A percentile compares a stretch with the other conserved stretches of the same genome.
Evolutionary conservation across 225 moss, liverwort and hornwort species (phyloP).

Genomic region (Bryum argenteum): DNA sequence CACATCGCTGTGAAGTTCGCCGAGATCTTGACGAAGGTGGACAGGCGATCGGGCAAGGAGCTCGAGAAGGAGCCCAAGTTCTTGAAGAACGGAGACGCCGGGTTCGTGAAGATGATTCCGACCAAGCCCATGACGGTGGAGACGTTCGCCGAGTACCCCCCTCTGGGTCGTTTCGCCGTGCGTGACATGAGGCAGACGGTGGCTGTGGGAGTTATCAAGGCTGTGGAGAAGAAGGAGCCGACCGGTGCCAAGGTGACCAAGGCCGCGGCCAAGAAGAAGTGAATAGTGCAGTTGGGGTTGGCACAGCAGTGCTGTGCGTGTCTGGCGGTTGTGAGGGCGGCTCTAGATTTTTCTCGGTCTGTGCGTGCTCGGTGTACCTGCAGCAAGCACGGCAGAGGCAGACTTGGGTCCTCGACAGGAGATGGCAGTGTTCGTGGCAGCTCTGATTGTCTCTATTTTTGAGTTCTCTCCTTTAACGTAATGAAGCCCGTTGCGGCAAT

Average conservation of each 20-base stretch:
- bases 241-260: conserved; percentile 55
- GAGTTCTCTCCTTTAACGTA: no score
- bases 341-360: neutral
- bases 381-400: conserved; percentile 26
- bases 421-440: conserved; percentile 8
- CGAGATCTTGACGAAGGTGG: conserved; percentile 58
- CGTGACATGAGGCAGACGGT: conserved; percentile 65
- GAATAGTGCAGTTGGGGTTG: conserved; percentile 16
- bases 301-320: neutral
- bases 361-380: conserved; percentile 12
- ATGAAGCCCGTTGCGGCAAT: no score
- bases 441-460: no score
- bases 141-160: conserved; percentile 57
- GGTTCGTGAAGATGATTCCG: conserved; percentile 61
- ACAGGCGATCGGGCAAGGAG: conserved; percentile 64
- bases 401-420: conserved; percentile 28
- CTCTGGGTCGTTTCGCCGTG: conserved; percentile 57
- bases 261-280: conserved; percentile 58
- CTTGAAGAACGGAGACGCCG: conserved; percentile 59
- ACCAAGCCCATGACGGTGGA: conserved; percentile 69
- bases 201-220: conserved; percentile 61
- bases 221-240: conserved; percentile 63
- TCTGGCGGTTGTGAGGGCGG: no score
- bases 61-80: conserved; percentile 66
- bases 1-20: conserved; percentile 57